Percentiles rank a stretch among this genome's conserved stretches.
These are phyloP conservation scores for Taxillus chinensis DNA, from an alignment of 164 flowering plant species.

Conservation along the genomic window DNA sequence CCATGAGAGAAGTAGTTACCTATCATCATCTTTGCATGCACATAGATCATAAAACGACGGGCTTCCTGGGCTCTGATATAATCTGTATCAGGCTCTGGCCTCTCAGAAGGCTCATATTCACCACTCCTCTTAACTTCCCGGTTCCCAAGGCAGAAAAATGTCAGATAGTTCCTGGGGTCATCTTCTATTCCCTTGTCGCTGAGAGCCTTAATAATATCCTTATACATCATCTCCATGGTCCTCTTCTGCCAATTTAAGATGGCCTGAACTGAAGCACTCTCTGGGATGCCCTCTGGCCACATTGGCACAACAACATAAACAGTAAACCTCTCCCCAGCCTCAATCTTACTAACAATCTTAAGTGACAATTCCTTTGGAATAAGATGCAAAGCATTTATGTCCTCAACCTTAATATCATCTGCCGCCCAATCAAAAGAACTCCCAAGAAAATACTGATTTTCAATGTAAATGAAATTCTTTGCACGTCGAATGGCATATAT, in stretches of 20 bases:
- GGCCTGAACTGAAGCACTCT: slow-evolving; percentile 64
- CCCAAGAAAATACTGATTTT: slow-evolving; percentile 66
- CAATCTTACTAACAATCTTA: slow-evolving; percentile 54
- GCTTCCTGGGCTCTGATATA: slow-evolving; percentile 49
- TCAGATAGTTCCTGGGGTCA: slow-evolving; percentile 53
- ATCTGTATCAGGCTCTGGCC: slow-evolving; percentile 50
- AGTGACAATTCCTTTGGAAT: slow-evolving; percentile 60
- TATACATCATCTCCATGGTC: slow-evolving; percentile 75
- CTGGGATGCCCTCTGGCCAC: slow-evolving; percentile 78
- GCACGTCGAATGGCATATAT: slow-evolving; percentile 65
- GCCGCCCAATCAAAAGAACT: slow-evolving; percentile 45
- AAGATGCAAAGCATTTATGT: slow-evolving; percentile 45
- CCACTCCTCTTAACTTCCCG: slow-evolving; percentile 56
- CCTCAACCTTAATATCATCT: slow-evolving; percentile 39
- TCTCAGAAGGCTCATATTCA: slow-evolving; percentile 56
- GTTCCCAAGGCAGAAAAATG: slow-evolving; percentile 68
- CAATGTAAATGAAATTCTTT: slow-evolving; percentile 51
- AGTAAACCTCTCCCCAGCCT: slow-evolving; percentile 54
- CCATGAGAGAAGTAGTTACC: slow-evolving; percentile 21
- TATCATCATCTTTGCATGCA: slow-evolving; percentile 74
- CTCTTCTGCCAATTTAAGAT: slow-evolving; percentile 73
- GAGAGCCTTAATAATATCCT: slow-evolving; percentile 40
- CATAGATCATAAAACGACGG: slow-evolving; percentile 71
- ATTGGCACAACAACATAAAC: slow-evolving; percentile 63
- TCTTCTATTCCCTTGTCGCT: slow-evolving; percentile 39